Evolutionary conservation across 2,329 filamentous ascomycete genomes (phyloP), one percentile per base, ranked within the genome.

Genomic region (Botrytis byssoidea): DNA sequence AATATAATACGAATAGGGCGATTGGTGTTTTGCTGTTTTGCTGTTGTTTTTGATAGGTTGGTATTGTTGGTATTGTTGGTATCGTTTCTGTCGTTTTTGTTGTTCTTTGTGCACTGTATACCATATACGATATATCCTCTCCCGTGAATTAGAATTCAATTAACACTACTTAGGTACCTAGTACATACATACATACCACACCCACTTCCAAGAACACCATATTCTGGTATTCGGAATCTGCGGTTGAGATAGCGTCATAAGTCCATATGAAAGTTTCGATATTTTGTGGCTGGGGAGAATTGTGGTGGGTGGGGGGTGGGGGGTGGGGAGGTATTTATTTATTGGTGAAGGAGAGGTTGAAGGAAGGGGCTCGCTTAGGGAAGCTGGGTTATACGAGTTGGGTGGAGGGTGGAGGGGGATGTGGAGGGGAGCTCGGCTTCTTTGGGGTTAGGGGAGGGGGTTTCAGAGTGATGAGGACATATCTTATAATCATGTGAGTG

Each of bases 241-340:
- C 10, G 0, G 25, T 55, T 29, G 48, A 25, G 10, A 12, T 25
- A 1, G 46, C 46, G 4, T 3, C 4, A 12, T 48, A 12, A 25
- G 22, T 48, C 22, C 9, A 4, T 5, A 48, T 25, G 9, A 12
- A 10, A 25, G 46, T 48, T 25, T 48, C 12, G 9, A 25, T 48
- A 9, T n/a, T 3, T 4, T n/a, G 25, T 51, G 48, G 2, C n/a
- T 51, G 12, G 25, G 6, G 48, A 51, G 4, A 7, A n/a, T 2
- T n/a, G 12, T n/a, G 25, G 48, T 1, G 1, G 6, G 5, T 7
- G 2, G 48, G 20, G 0, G 6, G 5, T 7, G 2, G 48, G 20
- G 0, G 48, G 20, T 46, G 12, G 3, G 22, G 48, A 16, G 25
- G 48, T 16, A n/a, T 25, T 25, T 51, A 51, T 55, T 55, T 55